phyloP scores from a whole-genome alignment of 1,139 yeast genomes.

The Blastobotrys capitulatus region DNA sequence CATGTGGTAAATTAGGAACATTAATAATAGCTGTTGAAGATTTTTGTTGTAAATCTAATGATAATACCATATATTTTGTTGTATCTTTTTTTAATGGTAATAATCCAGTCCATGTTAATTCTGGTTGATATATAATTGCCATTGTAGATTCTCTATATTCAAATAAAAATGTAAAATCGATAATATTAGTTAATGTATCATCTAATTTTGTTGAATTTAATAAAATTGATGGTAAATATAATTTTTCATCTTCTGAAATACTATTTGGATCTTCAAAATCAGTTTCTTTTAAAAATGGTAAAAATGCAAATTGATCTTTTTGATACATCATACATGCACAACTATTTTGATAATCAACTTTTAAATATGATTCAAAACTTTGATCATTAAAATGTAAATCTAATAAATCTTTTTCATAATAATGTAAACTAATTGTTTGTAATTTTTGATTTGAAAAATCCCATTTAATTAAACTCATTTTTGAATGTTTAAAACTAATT shows the following conservation, averaged over 20 bases:
- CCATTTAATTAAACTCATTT: slow-evolving; percentile 73
- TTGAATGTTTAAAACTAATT: slow-evolving; percentile 69
- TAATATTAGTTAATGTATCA: slow-evolving; percentile 52
- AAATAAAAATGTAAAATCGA: slow-evolving; percentile 62
- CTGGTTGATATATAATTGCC: slow-evolving; percentile 61
- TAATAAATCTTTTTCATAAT: slow-evolving; percentile 66
- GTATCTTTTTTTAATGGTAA: slow-evolving; percentile 58
- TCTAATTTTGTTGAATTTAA: slow-evolving; percentile 55
- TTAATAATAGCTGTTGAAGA: slow-evolving; percentile 64
- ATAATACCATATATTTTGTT: slow-evolving; percentile 50
- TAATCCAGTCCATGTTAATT: slow-evolving; percentile 73
- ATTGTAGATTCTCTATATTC: slow-evolving; percentile 78
- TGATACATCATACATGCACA: slow-evolving; percentile 64
- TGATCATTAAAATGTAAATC: slow-evolving; percentile 45
- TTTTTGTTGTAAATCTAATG: slow-evolving; percentile 59
- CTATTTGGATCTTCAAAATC: slow-evolving; percentile 21
- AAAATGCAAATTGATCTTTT: slow-evolving; percentile 59
- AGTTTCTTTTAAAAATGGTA: slow-evolving; percentile 57
- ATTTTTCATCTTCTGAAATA: slow-evolving; percentile 12
- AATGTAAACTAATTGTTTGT: slow-evolving; percentile 75
- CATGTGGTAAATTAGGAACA: slow-evolving; percentile 66
- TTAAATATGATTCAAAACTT: slow-evolving; percentile 43
- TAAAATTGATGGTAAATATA: slow-evolving; percentile 38
- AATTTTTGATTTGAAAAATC: slow-evolving; percentile 48
- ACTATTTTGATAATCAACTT: slow-evolving; percentile 60